These are phyloP conservation scores for Blastomyces emzantsi DNA, from an alignment of 2,329 filamentous ascomycete genomes.

Conservation along the genomic window DNA sequence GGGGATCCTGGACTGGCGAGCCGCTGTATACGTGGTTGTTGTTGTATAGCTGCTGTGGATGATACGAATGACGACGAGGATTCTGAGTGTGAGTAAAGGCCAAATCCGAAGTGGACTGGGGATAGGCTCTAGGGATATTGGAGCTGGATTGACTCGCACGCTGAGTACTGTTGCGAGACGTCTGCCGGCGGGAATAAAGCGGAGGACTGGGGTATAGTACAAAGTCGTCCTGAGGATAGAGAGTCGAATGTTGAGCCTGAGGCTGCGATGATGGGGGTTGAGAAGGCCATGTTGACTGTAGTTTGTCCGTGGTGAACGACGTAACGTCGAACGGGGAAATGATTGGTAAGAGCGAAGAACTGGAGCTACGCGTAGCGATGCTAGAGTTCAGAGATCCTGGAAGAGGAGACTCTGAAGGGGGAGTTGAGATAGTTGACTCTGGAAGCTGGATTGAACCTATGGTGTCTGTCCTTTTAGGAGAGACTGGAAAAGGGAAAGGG, in stretches of 20 bases:
- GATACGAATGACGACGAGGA: slow-evolving; percentile 28
- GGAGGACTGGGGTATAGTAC: slow-evolving; percentile 34
- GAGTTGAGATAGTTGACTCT: slow-evolving; percentile 17
- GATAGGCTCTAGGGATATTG: slow-evolving; percentile 31
- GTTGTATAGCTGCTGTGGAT: background rate
- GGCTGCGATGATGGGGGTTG: slow-evolving; percentile 37
- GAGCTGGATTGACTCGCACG: slow-evolving; percentile 25
- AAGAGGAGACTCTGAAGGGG: slow-evolving; percentile 36
- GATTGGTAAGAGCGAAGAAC: slow-evolving; percentile 27
- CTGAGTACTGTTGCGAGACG: slow-evolving; percentile 27
- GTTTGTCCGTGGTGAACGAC: slow-evolving; percentile 43
- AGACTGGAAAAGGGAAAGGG: slow-evolving; percentile 26
- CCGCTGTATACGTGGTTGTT: background rate
- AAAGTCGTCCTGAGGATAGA: slow-evolving; percentile 33
- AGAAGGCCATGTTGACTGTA: slow-evolving; percentile 41
- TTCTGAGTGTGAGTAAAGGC: slow-evolving; percentile 24
- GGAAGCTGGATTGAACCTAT: slow-evolving; percentile 31
- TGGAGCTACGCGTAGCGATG: slow-evolving; percentile 37
- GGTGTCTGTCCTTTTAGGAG: slow-evolving; percentile 33
- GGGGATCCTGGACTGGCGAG: slow-evolving; percentile 30
- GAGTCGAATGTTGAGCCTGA: slow-evolving; percentile 30
- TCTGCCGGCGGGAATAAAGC: slow-evolving; percentile 19
- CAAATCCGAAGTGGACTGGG: slow-evolving; percentile 24
- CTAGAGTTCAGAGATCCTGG: slow-evolving; percentile 39
- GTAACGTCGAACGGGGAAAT: slow-evolving; percentile 35